Conservation (phyloP, 2,329 filamentous ascomycete species). For the Talaromyces funiculosus region DNA sequence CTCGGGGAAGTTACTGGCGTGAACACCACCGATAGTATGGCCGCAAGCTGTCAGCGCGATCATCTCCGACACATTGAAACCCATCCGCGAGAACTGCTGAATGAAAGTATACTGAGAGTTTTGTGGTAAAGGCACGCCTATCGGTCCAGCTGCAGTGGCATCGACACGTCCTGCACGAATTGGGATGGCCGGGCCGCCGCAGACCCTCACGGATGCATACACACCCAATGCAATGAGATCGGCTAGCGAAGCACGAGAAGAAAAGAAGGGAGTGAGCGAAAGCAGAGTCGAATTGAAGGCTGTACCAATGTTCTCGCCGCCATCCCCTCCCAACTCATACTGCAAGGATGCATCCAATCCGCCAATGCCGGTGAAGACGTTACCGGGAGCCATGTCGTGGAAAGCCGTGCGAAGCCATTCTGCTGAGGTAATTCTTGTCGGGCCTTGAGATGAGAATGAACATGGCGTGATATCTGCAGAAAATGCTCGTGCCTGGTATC, state of each 20-base stretch:
- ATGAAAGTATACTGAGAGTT: constrained; percentile 13
- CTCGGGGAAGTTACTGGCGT: constrained; percentile 11
- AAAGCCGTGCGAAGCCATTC: constrained; percentile 14
- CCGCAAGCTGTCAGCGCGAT: constrained; percentile 10
- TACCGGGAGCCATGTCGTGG: constrained; percentile 11
- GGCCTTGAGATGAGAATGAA: not conserved
- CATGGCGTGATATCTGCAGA: constrained; percentile 8
- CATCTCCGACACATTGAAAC: constrained; percentile 13
- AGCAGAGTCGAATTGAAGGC: constrained; percentile 8
- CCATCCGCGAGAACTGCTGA: constrained; percentile 12
- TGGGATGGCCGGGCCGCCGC: constrained; percentile 5
- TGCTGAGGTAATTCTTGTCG: constrained; percentile 6
- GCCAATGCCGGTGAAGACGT: constrained; percentile 2
- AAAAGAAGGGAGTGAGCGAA: constrained; percentile 5
- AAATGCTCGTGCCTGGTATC: constrained; percentile 7
- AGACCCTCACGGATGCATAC: constrained; percentile 10
- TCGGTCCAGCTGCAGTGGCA: constrained; percentile 11
- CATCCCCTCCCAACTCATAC: constrained; percentile 9
- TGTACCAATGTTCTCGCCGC: constrained; percentile 10
- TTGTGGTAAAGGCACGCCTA: constrained; percentile 10
- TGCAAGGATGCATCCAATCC: constrained; percentile 10
- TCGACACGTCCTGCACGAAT: constrained; percentile 10
- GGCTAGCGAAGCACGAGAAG: constrained; percentile 9
- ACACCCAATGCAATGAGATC: constrained; percentile 11
- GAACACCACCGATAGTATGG: constrained; percentile 11